Evolutionary conservation across 371 early-diverging fungal species (phyloP).

Genomic region (Conidiobolus incongruus): DNA sequence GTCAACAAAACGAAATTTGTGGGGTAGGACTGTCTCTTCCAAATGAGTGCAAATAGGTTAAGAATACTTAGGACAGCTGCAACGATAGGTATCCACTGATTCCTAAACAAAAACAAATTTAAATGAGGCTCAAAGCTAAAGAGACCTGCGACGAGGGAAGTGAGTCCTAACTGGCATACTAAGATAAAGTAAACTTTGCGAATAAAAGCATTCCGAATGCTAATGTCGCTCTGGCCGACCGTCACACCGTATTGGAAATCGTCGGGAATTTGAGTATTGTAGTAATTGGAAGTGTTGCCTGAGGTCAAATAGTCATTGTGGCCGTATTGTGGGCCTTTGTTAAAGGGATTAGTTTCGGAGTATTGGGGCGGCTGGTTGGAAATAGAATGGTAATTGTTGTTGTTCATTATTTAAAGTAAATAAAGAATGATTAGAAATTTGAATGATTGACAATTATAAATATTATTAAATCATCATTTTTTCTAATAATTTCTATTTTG

Average conservation of each 20-base stretch:
- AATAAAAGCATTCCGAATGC: slow-evolving; percentile 39
- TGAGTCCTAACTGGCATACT: slow-evolving; percentile 33
- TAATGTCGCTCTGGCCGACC: slow-evolving; percentile 23
- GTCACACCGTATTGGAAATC: slow-evolving; percentile 30
- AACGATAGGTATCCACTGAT: slow-evolving; percentile 16
- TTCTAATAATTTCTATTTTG: too few species aligned
- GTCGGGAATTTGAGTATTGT: too few species aligned
- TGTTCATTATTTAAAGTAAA: too few species aligned
- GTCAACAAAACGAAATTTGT: slow-evolving; percentile 31
- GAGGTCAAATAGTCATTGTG: too few species aligned
- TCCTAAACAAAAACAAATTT: slow-evolving; percentile 8
- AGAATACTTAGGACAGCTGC: slow-evolving; percentile 19
- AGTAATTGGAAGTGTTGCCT: too few species aligned
- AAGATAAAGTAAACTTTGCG: slow-evolving; percentile 62
- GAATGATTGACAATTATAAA: too few species aligned
- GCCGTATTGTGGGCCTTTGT: too few species aligned
- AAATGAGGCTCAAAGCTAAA: slow-evolving; percentile 23
- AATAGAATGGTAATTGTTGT: too few species aligned
- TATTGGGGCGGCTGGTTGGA: too few species aligned
- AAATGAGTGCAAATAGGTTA: slow-evolving; percentile 25
- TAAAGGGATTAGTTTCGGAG: too few species aligned
- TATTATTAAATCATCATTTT: too few species aligned
- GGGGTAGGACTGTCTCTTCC: slow-evolving; percentile 37
- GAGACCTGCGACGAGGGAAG: slow-evolving; percentile 22
- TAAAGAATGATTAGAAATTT: too few species aligned